These are phyloP conservation scores for Begonia peltatifolia DNA, from an alignment of 306 rosid genomes.

Conservation along the genomic window DNA sequence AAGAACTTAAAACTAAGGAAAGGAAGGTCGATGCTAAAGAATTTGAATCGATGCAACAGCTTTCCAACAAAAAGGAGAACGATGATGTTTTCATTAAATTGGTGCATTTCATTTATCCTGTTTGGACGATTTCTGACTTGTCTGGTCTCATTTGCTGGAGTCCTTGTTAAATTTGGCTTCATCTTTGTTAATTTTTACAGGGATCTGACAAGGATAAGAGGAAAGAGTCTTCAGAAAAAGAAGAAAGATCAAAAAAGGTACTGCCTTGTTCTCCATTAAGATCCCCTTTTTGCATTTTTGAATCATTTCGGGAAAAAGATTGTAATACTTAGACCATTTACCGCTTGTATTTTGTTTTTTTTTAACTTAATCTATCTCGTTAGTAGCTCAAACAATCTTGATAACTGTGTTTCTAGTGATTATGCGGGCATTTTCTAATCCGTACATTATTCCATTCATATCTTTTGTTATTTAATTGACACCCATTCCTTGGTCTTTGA, in stretches of 20 bases:
- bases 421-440: too few species aligned
- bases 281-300: too few species aligned
- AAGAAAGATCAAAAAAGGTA: constrained; percentile 75
- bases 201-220: constrained; percentile 90
- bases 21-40: constrained; percentile 73
- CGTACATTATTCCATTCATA: too few species aligned
- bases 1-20: constrained; percentile 54
- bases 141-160: background rate
- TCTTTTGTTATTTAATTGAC: too few species aligned
- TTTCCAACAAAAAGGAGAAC: constrained; percentile 79
- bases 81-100: constrained; percentile 61
- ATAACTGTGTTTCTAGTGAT: too few species aligned
- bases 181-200: constrained; percentile 21
- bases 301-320: too few species aligned
- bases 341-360: too few species aligned
- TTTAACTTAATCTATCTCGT: too few species aligned
- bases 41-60: constrained; percentile 73
- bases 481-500: too few species aligned
- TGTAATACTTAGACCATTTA: too few species aligned
- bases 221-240: constrained; percentile 71
- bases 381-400: too few species aligned
- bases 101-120: constrained; percentile 24
- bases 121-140: background rate
- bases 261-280: background rate
- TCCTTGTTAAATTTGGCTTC: background rate